Evolutionary conservation across 371 early-diverging fungal genomes (phyloP).

Genomic region (Syncephalis fuscata): DNA sequence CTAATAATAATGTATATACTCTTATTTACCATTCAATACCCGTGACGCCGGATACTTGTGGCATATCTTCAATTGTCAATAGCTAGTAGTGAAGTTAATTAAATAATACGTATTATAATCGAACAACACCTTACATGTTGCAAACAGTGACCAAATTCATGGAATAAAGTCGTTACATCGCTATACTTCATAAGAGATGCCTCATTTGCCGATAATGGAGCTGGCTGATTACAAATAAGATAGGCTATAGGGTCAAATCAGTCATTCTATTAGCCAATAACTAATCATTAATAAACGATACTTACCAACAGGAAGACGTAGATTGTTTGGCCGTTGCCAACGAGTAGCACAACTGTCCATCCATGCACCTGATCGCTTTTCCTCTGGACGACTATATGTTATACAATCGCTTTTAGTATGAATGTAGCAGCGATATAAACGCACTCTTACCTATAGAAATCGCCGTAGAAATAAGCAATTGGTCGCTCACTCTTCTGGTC

Average conservation of each 20-base stretch:
- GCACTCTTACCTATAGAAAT: constrained; percentile 22
- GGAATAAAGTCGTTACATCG: constrained; percentile 45
- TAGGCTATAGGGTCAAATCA: constrained; percentile 19
- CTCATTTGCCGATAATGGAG: constrained; percentile 24
- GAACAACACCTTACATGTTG: constrained; percentile 24
- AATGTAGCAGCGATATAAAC: not conserved
- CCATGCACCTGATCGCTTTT: constrained; percentile 56
- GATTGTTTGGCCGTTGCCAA: constrained; percentile 20
- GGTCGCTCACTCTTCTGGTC: constrained; percentile 9
- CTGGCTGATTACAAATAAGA: constrained; percentile 42
- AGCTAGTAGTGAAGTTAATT: constrained; percentile 11
- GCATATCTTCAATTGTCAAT: constrained; percentile 44
- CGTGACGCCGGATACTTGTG: constrained; percentile 47
- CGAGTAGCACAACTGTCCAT: constrained; percentile 49
- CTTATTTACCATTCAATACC: constrained; percentile 41
- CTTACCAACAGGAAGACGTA: constrained; percentile 31
- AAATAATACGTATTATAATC: not conserved
- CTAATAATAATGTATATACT: not conserved
- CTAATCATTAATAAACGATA: no score
- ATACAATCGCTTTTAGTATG: not conserved
- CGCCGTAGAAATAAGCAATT: constrained; percentile 48
- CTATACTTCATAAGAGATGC: constrained; percentile 43
- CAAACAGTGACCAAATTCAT: constrained; percentile 51
- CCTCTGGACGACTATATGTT: constrained; percentile 27
- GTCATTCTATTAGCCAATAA: not conserved